Evolutionary conservation across 345 rosid species (phyloP), one percentile per base, ranked within the genome.

Genomic region (Kernera saxatilis): DNA sequence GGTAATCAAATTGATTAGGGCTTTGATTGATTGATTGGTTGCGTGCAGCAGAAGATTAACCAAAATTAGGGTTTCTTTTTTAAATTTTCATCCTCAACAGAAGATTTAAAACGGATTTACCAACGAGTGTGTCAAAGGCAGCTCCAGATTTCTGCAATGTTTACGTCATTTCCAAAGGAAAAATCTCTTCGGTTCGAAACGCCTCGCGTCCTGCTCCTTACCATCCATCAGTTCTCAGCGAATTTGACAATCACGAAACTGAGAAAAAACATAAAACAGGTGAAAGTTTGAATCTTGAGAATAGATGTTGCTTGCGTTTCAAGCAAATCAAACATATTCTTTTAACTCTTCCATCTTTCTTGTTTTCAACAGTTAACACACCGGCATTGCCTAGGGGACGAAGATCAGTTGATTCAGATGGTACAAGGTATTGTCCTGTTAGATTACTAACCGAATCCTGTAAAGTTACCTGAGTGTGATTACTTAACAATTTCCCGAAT

Each of bases 81-180:
- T 13, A 13, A 32, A 21, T 27, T 50, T 61, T 61, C 36, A 61
- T 44, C 43, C 9, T 26, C 9, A 46, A 53, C 86, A 91, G 96
- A 74, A 76, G 82, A 74, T 89, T 94, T 76, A 94, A 79, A 84
- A 59, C 76, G 11, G 92, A 86, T 66, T 48, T 85, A 39, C 87
- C 98, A 4, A 82, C 80, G 71, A 33, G 77, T 69, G 90, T 87
- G 2, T 77, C 87, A 3, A 94, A 87, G 59, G 76, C 69, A n/a
- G 88, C 93, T 57, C 96, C 97, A 1, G 99, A 88, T 69, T 94
- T 94, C 79, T 94, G 98, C 76, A 89, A 39, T n/a, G 92, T 91
- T 17, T 94, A 83, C 72, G 88, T 89, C 62, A 81, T 91, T 69
- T 78, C 88, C 48, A 91, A 94, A 84, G 90, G 92, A 51, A 94